Evolutionary conservation across 179 eudicot species (phyloP), one percentile per base, ranked within the genome.

Genomic region (Sideroxylon spinosum): DNA sequence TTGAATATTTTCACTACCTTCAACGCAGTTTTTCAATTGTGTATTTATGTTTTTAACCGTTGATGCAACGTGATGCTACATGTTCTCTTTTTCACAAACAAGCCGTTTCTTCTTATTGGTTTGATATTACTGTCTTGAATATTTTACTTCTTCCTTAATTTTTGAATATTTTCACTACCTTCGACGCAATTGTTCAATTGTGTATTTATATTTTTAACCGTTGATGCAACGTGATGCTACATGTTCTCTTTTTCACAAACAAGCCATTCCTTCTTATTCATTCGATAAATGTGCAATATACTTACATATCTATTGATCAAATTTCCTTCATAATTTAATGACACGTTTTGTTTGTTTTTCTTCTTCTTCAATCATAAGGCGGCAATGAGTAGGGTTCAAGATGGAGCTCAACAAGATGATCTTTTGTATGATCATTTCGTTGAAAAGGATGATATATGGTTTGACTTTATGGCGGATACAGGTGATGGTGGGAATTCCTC

Each of bases 401-500:
- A 91, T 78, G 88, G 89, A 81, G 79, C 87, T 66, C 80, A 84
- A 67, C 80, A 87, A 75, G 90, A 86, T 68, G 99, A 94, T 87
- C 90, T 94, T 68, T 84, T 96, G 63, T 92, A 88, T 78, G 89
- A 87, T 72, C 98, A 96, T 80, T 92, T 96, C 70, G 84, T 85
- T 74, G 98, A 87, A 65, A 87, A 92, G 78, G 97, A 96, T 78
- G 92, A 86, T 6, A 81, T 96, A 63, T 96, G 99, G 99, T 92
- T 96, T 84, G 99, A 96, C 80, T 96, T 96, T 80, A 91, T 96
- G 98, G 99, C 99, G 44, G 97, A 96, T 85, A 96, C 99, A 68
- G 99, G 99, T 76, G 99, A 96, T 84, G 98, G 99, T 71, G 99
- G 99, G 68, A 96, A 96, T 85, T 94, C 99, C 49, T 90, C 99